Evolutionary conservation across 352 stramenopile genomes (phyloP).

Genomic region (Globisporangium megalacanthum): DNA sequence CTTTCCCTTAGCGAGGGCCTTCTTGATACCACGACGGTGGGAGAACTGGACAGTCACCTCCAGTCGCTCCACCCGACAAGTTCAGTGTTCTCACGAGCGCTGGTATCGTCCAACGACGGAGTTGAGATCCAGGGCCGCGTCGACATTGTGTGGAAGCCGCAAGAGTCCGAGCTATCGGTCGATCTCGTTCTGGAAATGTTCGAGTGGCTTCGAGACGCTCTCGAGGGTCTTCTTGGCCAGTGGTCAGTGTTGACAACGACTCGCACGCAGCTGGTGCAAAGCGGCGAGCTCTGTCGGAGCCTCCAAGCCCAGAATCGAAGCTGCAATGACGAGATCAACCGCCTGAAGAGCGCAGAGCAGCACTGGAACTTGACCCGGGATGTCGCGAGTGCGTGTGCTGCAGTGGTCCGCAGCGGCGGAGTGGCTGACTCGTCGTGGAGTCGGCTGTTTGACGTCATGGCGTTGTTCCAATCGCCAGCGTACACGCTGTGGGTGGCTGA

Average conservation of each 20-base stretch:
- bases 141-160: neutral
- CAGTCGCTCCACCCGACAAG: neutral
- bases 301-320: neutral
- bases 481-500: slow-evolving; percentile 5
- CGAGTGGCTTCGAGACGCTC: slow-evolving; percentile 5
- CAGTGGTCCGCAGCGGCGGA: neutral
- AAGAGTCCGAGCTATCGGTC: neutral
- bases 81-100: neutral
- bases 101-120: neutral
- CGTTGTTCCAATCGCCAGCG: neutral
- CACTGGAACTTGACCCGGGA: neutral
- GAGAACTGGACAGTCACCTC: neutral
- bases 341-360: neutral
- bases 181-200: slow-evolving; percentile 1
- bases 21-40: neutral
- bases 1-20: neutral
- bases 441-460: neutral
- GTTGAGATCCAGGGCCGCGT: neutral
- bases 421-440: neutral
- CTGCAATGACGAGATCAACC: neutral
- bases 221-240: slow-evolving; percentile 1
- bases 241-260: neutral
- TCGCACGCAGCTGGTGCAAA: neutral
- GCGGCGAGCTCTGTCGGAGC: neutral
- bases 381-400: neutral